Conservation (phyloP, 1,284 basidiomycete genomes). For the Neotropicomus parvogracilis region DNA sequence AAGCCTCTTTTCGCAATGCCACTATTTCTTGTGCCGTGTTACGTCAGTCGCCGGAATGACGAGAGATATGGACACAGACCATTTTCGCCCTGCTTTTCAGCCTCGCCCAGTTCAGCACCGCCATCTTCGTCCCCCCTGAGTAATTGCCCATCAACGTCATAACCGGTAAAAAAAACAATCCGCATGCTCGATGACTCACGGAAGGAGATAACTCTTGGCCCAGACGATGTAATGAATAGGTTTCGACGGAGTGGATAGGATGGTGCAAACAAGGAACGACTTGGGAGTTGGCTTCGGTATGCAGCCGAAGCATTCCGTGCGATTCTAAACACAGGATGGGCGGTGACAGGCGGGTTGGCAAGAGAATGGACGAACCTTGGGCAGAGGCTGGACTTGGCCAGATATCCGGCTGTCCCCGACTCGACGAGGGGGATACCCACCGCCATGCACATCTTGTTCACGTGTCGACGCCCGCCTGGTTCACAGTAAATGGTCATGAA, state of each 20-base stretch:
- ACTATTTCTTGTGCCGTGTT: constrained; percentile 83
- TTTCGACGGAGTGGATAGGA: constrained; percentile 94
- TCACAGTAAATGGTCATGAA: not conserved
- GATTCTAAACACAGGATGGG: constrained; percentile 49
- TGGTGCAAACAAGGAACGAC: constrained; percentile 97
- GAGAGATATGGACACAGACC: constrained; percentile 42
- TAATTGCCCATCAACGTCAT: constrained; percentile 63
- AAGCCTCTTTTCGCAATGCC: constrained; percentile 83
- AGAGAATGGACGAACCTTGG: constrained; percentile 51
- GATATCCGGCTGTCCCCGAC: constrained; percentile 94
- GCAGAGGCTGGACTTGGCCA: constrained; percentile 81
- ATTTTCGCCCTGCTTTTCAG: constrained; percentile 86
- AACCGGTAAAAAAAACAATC: not conserved
- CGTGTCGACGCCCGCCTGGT: constrained; percentile 84
- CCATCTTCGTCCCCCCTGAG: constrained; percentile 90
- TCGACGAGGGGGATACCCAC: constrained; percentile 90
- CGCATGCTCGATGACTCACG: constrained; percentile 50
- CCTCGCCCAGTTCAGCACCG: constrained; percentile 75
- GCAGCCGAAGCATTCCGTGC: constrained; percentile 91
- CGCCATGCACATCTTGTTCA: constrained; percentile 97
- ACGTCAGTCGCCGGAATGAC: constrained; percentile 7
- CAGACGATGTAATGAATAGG: constrained; percentile 99
- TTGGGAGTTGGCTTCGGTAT: constrained; percentile 87
- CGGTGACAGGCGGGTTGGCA: not conserved
- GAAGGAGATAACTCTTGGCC: constrained; percentile 97